Base-by-base conservation (phyloP, 495 filamentous ascomycete genomes). In the Pyrenopolyporus hunteri region DNA sequence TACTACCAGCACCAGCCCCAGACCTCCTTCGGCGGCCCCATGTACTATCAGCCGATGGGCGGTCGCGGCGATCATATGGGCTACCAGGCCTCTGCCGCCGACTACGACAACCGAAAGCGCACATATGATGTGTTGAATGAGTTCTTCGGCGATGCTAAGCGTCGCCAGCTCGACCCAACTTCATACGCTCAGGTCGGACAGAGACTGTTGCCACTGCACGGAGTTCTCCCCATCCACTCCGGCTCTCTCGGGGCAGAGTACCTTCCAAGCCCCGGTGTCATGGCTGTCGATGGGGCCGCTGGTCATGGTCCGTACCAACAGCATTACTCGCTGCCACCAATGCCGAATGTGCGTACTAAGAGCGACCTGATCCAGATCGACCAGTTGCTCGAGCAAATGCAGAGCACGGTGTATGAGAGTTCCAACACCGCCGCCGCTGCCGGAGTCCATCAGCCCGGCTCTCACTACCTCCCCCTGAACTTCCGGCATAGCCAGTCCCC, bases 381-480 rank as follows among this genome's bases (percentile, higher is more conserved):
- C 74, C 87, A 92, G 57, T 88, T 97, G 77, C 81, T 99, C 31
- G 90, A 96, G 73, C 91, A 97, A 74, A 92, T 98, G 81, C 92
- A 97, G 67, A 82, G 86, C 59, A 96, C 93, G 6, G 89, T 97
- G 22, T 98, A 97, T 70, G 93, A 97, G 73, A 93, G 85, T 67
- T 86, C 92, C 17, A 89, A 90, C 66, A 84, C 89, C 10, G 82
- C 89, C 2, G 87, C 90, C 10, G 88, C 89, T 1, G 87, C 88
- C 26, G 89, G 89, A 45, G 80, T 91, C 43, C 84, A 85, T 32
- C 87, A 90, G 58, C 83, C 88, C 17, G 78, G 83, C 20, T 67
- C 76, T 1, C 72, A 75, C 22, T 77, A 77, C 23, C 56, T 68
- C 10, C 67, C 74, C 10, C 39, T 85, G 58, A 82, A 82, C 71